Conservation (phyloP, 495 filamentous ascomycete genomes). For the Staphylotrichum tortipilum region DNA sequence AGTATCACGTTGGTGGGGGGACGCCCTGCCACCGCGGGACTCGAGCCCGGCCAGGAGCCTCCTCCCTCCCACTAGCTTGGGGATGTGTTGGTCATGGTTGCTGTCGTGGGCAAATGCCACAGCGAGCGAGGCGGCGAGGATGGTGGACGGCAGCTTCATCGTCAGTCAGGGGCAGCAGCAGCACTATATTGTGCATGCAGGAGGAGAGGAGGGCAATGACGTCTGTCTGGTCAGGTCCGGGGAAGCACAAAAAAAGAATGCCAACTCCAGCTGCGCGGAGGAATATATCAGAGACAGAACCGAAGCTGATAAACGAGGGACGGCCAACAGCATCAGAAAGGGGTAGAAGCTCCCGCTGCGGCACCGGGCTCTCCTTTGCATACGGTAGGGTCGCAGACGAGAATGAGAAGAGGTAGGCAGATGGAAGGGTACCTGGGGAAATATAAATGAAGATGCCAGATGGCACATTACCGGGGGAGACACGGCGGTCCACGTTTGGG, state of each 20-base stretch:
- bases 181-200: constrained; percentile 5
- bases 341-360: neutral
- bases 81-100: constrained; percentile 26
- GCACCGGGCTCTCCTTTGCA: constrained; percentile 9
- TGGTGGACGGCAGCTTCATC: constrained; percentile 27
- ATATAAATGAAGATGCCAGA: constrained; percentile 21
- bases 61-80: constrained; percentile 29
- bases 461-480: constrained; percentile 15
- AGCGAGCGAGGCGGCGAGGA: constrained; percentile 21
- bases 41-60: constrained; percentile 25
- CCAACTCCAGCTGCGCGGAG: neutral
- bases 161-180: constrained; percentile 3
- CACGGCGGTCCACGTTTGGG: constrained; percentile 3
- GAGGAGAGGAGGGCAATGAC: neutral
- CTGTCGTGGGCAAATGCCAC: constrained; percentile 23
- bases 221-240: neutral
- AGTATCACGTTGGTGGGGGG: too few species aligned
- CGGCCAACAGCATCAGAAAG: constrained; percentile 12
- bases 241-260: neutral
- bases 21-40: too few species aligned
- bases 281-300: constrained; percentile 7
- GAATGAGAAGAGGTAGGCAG: neutral
- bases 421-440: constrained; percentile 13
- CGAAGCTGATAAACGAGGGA: constrained; percentile 15
- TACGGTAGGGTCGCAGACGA: constrained; percentile 19